Base-by-base conservation (phyloP, 257 asterid genomes). In the Ophiorrhiza pumila region DNA sequence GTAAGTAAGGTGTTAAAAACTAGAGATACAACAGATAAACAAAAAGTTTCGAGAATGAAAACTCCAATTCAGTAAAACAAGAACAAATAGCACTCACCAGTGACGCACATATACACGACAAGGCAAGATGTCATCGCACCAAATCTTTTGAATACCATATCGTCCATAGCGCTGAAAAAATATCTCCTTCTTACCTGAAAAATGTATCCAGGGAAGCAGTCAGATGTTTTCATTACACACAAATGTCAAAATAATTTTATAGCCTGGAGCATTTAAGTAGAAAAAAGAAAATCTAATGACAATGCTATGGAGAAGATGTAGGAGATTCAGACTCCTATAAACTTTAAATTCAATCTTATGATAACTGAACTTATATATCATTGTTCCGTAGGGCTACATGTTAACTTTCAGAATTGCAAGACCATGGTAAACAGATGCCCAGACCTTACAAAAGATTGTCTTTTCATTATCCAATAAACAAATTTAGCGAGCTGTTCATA, bases 71-170 rank as follows among this genome's bases (percentile, higher is more conserved):
- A 15, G 22, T 5, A 1, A 37, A 58, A 45, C 57, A 22, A 15
- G 17, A 3, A 23, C 10, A 65, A 58, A 60, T 23, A n/a, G 37
- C 65, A 84, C 97, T 84, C 77, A 95, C 99, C 99, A 95, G 79
- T 92, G 99, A 37, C 98, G 90, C 45, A 95, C 86, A 87, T 95
- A 92, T 77, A 79, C 89, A 2, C 98, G 97, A 65, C 99, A 95
- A 37, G 98, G 99, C 79, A 91, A 78, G 78, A 94, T 84, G 80
- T 94, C 98, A 52, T 94, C 98, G 60, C 79, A 63, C 98, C 99
- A 94, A 53, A 94, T 90, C 81, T 87, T 83, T 81, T 85, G 65
- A 69, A 94, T 85, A 64, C 88, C 88, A 68, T 75, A 69, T 41
- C 52, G 78, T 35, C 99, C 98, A 74, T 90, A 94, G 18, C 73